phyloP scores from a whole-genome alignment of 768 basidiomycete genomes.

The Sarcomyxa edulis region DNA sequence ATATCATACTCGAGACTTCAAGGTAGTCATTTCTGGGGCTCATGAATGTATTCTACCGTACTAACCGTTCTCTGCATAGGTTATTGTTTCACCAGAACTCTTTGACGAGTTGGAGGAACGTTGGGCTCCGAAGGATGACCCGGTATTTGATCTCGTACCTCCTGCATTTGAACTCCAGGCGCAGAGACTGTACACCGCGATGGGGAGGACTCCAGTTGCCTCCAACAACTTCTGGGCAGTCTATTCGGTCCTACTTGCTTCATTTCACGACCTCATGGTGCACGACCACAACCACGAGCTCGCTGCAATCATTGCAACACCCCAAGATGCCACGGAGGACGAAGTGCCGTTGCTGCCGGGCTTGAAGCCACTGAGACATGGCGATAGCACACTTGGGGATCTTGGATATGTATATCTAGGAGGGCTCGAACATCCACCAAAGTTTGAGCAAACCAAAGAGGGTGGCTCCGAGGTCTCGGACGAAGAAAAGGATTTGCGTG shows the following conservation, averaged over 20 bases:
- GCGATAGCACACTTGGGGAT: neutral
- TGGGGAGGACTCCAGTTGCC: slow-evolving; percentile 18
- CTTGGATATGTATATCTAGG: neutral
- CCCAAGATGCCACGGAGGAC: neutral
- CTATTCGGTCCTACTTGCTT: neutral
- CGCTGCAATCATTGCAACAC: neutral
- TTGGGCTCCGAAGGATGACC: slow-evolving; percentile 27
- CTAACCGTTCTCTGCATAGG: slow-evolving; percentile 11
- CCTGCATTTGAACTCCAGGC: slow-evolving; percentile 18
- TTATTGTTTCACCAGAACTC: slow-evolving; percentile 11
- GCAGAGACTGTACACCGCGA: slow-evolving; percentile 9
- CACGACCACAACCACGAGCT: too few species aligned
- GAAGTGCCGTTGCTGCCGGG: neutral
- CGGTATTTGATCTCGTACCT: slow-evolving; percentile 31
- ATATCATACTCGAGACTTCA: slow-evolving; percentile 25
- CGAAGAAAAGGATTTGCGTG: too few species aligned
- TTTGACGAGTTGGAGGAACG: slow-evolving; percentile 14
- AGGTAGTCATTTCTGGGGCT: slow-evolving; percentile 16
- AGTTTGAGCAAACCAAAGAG: neutral
- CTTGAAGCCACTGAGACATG: neutral
- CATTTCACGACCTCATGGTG: neutral
- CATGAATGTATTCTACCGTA: slow-evolving; percentile 1
- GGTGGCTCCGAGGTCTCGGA: neutral
- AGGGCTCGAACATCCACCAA: neutral
- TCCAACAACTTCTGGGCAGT: slow-evolving; percentile 16